These are phyloP conservation scores for Melaleuca alternifolia DNA, from an alignment of 345 rosid species.

Conservation along the genomic window DNA sequence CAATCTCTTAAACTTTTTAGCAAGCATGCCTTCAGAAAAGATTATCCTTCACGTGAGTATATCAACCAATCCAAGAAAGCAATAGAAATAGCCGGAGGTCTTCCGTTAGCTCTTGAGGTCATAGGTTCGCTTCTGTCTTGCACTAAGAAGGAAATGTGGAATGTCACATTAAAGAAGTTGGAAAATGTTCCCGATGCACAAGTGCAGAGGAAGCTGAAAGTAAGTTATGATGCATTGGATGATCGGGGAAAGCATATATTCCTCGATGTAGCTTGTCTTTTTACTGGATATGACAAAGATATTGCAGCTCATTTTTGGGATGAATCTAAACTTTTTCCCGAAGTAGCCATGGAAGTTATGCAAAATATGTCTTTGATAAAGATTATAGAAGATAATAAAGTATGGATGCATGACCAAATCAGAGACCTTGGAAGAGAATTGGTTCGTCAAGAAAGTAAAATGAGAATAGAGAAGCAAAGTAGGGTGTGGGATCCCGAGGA, in stretches of 20 bases:
- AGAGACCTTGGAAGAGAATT: background rate
- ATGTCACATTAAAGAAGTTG: rapidly evolving
- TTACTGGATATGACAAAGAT: rapidly evolving
- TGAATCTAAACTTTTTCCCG: rapidly evolving
- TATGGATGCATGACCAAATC: background rate
- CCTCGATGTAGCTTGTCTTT: background rate
- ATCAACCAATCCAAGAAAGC: rapidly evolving
- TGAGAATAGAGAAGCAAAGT: rapidly evolving
- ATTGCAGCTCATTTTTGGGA: rapidly evolving
- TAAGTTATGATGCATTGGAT: background rate
- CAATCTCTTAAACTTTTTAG: background rate
- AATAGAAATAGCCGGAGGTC: background rate
- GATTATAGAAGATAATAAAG: rapidly evolving
- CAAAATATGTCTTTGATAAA: background rate
- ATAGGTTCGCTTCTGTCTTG: rapidly evolving
- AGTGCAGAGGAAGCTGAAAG: rapidly evolving
- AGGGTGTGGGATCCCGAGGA: rapidly evolving
- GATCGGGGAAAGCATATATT: rapidly evolving
- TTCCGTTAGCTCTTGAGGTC: background rate
- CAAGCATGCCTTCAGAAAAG: background rate
- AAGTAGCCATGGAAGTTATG: rapidly evolving
- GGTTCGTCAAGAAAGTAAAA: background rate
- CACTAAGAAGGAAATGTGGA: rapidly evolving
- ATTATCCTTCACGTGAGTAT: rapidly evolving
- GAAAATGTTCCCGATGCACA: rapidly evolving